Base-by-base conservation (phyloP, 2,329 filamentous ascomycete species). In the Aspergillus ruber region DNA sequence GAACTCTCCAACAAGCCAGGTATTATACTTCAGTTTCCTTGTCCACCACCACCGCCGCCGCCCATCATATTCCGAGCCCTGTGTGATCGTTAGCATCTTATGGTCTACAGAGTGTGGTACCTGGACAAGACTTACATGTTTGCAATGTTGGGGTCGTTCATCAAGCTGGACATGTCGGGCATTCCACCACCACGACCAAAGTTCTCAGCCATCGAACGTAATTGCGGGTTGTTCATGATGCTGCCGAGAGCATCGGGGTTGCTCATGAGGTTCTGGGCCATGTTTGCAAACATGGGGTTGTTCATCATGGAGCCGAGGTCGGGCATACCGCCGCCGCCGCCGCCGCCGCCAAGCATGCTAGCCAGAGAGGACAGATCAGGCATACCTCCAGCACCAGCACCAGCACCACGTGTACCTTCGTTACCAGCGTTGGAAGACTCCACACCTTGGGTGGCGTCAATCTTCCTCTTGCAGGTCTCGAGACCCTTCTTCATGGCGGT, bases 401-500 rank as follows among this genome's bases (percentile, higher is more conserved):
- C 32, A 25, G 51, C 65, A 40, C 69, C 70, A 39, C 71, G 65
- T 51, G 63, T 71, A 43, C 69, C 70, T 47, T 70, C 74, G 46
- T 67, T 55, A 32, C 74, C 73, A 44, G 76, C 74, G 47, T 80
- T 78, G 47, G 79, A 67, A 6, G 72, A 74, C 49, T 78, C 72
- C 18, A 76, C 72, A 43, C 68, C 74, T 53, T 81, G 83, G 61
- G 91, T 81, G 70, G 95, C 90, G 54, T 91, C 88, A 41, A 94
- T 85, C 61, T 87, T 82, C 62, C 83, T 83, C 79, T 87, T 93
- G 45, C 90, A 91, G 13, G 93, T 97, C 80, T 97, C 90, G 65
- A 81, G 93, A 17, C 93, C 93, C 74, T 91, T 94, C 78, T 90
- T 91, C 93, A 97, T 97, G 51, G 91, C 90, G 13, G 97, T 90